Conservation (phyloP, 2,329 filamentous ascomycete genomes). For the Pseudogymnoascus sp. region DNA sequence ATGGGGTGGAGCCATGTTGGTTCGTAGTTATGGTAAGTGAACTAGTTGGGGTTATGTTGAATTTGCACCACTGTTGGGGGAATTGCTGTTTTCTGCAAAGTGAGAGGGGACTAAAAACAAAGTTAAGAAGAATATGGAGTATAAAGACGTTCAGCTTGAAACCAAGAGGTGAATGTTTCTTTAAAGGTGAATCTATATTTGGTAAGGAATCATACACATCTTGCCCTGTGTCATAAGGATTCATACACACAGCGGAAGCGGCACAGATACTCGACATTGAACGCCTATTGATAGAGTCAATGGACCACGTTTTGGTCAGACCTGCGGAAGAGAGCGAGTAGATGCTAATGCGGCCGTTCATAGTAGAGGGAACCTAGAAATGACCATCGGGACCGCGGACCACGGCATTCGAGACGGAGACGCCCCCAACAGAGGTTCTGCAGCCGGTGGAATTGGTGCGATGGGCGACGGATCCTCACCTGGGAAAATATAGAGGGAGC, state of each 20-base stretch:
- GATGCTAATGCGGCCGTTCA: conserved; percentile 22
- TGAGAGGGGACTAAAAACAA: not conserved
- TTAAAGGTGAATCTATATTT: not conserved
- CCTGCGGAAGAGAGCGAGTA: conserved; percentile 18
- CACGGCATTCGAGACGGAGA: conserved; percentile 29
- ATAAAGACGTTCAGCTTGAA: not conserved
- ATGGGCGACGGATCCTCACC: conserved; percentile 27
- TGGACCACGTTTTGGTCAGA: conserved; percentile 11
- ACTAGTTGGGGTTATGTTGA: not conserved
- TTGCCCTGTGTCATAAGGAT: not conserved
- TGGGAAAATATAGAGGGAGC: conserved; percentile 23
- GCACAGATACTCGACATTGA: not conserved
- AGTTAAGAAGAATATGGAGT: not conserved
- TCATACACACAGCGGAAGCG: not conserved
- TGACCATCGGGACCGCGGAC: conserved; percentile 26
- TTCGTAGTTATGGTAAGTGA: not conserved
- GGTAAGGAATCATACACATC: not conserved
- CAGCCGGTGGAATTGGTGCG: conserved; percentile 24
- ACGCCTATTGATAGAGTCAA: no score
- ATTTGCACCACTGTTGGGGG: not conserved
- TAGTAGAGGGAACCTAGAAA: conserved; percentile 28
- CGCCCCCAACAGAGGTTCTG: conserved; percentile 21
- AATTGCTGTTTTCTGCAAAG: not conserved
- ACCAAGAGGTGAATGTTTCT: not conserved
- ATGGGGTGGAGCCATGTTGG: not conserved